Evolutionary conservation across 2,329 filamentous ascomycete genomes (phyloP).

Genomic region (Fusarium sacchari): DNA sequence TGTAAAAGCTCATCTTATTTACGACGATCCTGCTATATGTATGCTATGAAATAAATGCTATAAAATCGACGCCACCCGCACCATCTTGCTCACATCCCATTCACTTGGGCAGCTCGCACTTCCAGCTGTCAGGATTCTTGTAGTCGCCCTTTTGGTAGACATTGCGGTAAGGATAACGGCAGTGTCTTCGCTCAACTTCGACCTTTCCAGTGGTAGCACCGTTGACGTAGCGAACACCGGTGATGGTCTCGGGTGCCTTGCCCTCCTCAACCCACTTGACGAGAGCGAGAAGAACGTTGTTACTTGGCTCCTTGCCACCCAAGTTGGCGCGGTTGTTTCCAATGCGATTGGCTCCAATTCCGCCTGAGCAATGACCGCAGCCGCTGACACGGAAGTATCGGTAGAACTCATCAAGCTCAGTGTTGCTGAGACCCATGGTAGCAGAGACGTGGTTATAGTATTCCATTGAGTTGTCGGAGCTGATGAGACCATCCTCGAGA

Average conservation of each 20-base stretch:
- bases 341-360: constrained; percentile 55
- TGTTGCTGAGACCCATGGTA: constrained; percentile 41
- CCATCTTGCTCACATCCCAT: neutral
- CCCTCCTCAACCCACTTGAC: constrained; percentile 61
- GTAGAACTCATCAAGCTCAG: constrained; percentile 60
- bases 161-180: constrained; percentile 25
- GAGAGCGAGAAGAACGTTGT: constrained; percentile 59
- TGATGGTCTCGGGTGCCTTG: constrained; percentile 53
- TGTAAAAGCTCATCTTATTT: constrained; percentile 17
- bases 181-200: constrained; percentile 30
- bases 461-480: constrained; percentile 37
- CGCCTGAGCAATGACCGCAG: constrained; percentile 61
- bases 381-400: constrained; percentile 58
- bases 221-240: constrained; percentile 46
- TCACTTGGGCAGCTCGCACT: neutral
- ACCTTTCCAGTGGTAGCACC: constrained; percentile 8
- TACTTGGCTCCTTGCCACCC: constrained; percentile 45
- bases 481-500: constrained; percentile 36
- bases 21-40: neutral
- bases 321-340: constrained; percentile 42
- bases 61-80: neutral
- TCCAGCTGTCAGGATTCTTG: constrained; percentile 26
- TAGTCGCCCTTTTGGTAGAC: constrained; percentile 2
- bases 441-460: constrained; percentile 42
- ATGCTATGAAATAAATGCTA: constrained; percentile 8